Base-by-base conservation (phyloP, 2,329 filamentous ascomycete genomes). In the Xylariales sp. region DNA sequence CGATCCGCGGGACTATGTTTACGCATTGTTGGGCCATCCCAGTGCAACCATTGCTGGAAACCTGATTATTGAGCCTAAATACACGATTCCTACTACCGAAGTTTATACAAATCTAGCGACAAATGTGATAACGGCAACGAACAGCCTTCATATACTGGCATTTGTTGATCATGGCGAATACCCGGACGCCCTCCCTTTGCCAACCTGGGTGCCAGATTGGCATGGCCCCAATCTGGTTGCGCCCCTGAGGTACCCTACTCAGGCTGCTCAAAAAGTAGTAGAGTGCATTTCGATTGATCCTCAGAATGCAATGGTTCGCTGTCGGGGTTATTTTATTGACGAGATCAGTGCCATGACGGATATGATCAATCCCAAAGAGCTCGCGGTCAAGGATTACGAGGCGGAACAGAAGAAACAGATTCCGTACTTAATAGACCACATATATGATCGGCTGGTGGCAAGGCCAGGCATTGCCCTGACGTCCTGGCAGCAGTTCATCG, bases 1-100 rank as follows among this genome's bases (percentile, higher is more conserved):
- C 27, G 37, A 39, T 31, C 27, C 37, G 12, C 25, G 37, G 19
- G 37, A 39, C 20, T 39, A 39, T 24, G 37, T 39, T n/a, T 39
- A 39, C n/a, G 37, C 37, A 4, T 19, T 39, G 5, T 21, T 39
- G 12, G 37, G 37, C 7, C 37, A 39, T 21, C 37, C 37, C 11
- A 39, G 37, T 31, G 37, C 37, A 14, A 22, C 25, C 10, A 15
- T 31, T 7, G 28, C 12, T 15, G 37, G 37, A 9, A 27, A 31
- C 12, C 10, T 39, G 4, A 39, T 39, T 21, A 31, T 39, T 20
- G 37, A 39, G 19, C 37, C 37, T 31, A 18, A 19, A 12, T 39
- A 39, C n/a, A 39, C 18, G 4, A 20, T 39, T 22, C 14, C 25
- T 9, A 39, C 25, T 6, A 7, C 25, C 7, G 25, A 39, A 31